These are phyloP conservation scores for Cardiospermum halicacabum DNA, from an alignment of 345 rosid genomes.

Conservation along the genomic window DNA sequence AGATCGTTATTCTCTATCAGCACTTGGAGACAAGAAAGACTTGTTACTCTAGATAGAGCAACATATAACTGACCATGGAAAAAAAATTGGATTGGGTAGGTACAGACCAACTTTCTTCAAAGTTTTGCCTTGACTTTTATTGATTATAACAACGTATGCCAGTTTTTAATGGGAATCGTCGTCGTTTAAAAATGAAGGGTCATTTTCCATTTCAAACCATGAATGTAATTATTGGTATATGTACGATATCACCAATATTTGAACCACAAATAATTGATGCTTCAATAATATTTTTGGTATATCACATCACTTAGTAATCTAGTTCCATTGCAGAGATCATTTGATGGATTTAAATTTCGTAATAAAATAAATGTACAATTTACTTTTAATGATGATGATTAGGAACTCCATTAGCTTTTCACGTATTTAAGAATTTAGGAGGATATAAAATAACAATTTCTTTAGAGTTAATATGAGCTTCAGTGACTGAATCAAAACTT, in stretches of 20 bases:
- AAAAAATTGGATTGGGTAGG: not conserved
- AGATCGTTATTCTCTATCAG: too few species aligned
- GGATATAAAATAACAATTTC: too few species aligned
- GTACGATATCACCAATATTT: not conserved
- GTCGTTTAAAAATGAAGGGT: not conserved
- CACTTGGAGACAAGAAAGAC: too few species aligned
- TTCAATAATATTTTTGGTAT: not conserved
- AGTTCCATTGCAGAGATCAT: constrained; percentile 9
- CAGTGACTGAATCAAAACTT: too few species aligned
- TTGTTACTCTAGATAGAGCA: too few species aligned
- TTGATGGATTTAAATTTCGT: not conserved
- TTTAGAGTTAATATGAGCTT: too few species aligned
- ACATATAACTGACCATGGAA: constrained; percentile 2
- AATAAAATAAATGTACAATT: not conserved
- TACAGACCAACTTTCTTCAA: not conserved
- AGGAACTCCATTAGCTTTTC: too few species aligned
- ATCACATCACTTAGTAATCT: not conserved
- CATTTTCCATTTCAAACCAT: not conserved
- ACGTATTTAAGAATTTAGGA: too few species aligned
- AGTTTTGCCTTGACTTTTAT: constrained; percentile 4
- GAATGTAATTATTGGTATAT: not conserved
- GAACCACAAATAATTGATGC: not conserved
- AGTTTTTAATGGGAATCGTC: not conserved
- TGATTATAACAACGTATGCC: not conserved
- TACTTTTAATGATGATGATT: not conserved